Conservation (phyloP, 176 grass and related monocot genomes). For the Avena eriantha region DNA sequence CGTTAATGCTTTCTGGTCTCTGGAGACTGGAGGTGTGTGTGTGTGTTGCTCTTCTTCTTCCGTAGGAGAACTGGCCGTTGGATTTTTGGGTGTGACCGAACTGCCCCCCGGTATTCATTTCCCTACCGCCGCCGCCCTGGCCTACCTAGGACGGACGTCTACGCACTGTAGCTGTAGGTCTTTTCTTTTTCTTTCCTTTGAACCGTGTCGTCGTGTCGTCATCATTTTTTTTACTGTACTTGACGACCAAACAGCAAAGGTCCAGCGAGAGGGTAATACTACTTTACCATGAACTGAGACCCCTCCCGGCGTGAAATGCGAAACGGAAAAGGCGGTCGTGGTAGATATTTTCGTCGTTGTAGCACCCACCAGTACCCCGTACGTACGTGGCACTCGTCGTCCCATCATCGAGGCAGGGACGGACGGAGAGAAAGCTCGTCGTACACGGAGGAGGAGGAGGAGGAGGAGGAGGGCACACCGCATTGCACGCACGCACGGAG, state of each 20-base stretch:
- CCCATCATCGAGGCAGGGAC: not conserved
- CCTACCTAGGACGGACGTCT: not conserved
- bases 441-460: not conserved
- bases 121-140: not conserved
- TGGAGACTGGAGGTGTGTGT: not conserved
- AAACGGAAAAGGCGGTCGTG: not conserved
- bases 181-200: constrained; percentile 4
- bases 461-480: not conserved
- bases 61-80: constrained; percentile 57
- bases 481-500: not conserved
- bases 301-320: not conserved
- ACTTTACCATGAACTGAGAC: not conserved
- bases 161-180: not conserved
- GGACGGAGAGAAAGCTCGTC: not conserved
- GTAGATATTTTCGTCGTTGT: not conserved
- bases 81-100: constrained; percentile 50
- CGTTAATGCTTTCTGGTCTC: constrained; percentile 42
- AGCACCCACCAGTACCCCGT: not conserved
- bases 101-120: constrained; percentile 25
- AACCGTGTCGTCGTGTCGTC: not conserved
- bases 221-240: not conserved
- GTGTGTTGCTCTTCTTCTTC: constrained; percentile 24
- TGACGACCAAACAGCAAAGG: not conserved
- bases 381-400: not conserved
- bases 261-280: not conserved